Base-by-base conservation (phyloP, 805 yeast genomes). In the Helenozyma rhizophorensis region DNA sequence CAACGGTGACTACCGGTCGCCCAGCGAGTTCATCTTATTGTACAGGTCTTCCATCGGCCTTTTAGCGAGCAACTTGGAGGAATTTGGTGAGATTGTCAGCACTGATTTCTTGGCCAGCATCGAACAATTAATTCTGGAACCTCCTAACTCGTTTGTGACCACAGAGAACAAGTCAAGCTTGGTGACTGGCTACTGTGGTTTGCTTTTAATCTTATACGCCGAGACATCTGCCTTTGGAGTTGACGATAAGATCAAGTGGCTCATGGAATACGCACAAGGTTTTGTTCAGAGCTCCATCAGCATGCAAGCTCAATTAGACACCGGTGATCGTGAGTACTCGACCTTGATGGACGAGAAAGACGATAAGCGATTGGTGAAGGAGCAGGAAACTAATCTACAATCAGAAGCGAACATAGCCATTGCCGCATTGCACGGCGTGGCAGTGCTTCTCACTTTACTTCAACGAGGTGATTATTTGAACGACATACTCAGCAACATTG, bases 161-260 rank as follows among this genome's bases (percentile, higher is more conserved):
- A 58, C 55, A 37, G 64, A 57, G 27, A 63, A 62, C 40, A 66
- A 65, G 43, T 51, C 68, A 8, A 51, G 56, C 38, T 41, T 65
- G 18, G 54, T 66, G 9, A 51, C 62, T 11, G 71, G 72, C 4
- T 64, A 48, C 38, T 53, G 60, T 7, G 60, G 60, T 4, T 48
- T 72, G 23, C 47, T 69, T 15, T 45, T 73, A 28, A 62, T 72
- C 2, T 51, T 73, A 8, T 65, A 70, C 41, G 69, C 68, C 39
- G 77, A 69, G 4, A 58, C 76, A 2, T 70, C 75, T 12, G 65
- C 70, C 27, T 70, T 62, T 46, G 76, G 78, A 0, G 42, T 75
- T 14, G 77, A 72, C 34, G 72, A 70, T 3, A 59, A 56, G 33
- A 53, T 69, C 18, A 56, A 54, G 23, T 58, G 69, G 56, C 56